Base-by-base conservation (phyloP, 345 rosid genomes). In the Populus tremula region DNA sequence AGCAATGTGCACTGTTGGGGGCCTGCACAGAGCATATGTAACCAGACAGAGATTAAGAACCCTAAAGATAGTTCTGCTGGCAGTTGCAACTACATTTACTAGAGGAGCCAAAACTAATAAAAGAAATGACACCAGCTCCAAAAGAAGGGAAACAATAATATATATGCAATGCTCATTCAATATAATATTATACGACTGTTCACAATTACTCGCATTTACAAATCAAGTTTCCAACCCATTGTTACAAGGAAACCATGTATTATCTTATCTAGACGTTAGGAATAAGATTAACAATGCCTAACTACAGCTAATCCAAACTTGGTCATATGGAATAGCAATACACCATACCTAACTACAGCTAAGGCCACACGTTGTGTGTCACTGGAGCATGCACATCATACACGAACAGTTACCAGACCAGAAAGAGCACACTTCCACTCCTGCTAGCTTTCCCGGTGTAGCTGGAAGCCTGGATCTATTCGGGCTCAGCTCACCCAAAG, bases 211-310 rank as follows among this genome's bases (percentile, higher is more conserved):
- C n/a, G 38, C 76, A 73, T 73, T 66, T 73, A 73, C 53, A 73
- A 59, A 35, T 35, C n/a, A 25, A 72, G 65, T 72, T 72, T 72
- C 75, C 75, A 72, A 67, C 64, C 35, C 74, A 71, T 7, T 62
- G 59, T 39, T 23, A 63, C 77, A 74, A 74, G 69, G 23, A 45
- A 62, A 54, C 64, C 17, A 50, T 33, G 63, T 27, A 23, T 35
- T 47, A 29, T 49, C 33, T 35, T 47, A 29, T n/a, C 45, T n/a
- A 47, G 25, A 50, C 35, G 69, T 70, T 69, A 77, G 74, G 49
- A 23, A 29, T 18, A 69, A 69, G 79, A 38, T 69, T 41, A 27
- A 43, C 10, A 45, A 62, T 20, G 49, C 70, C 70, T 65, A 66
- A 31, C 11, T 36, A 33, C 45, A 17, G 69, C 77, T 47, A 47